Evolutionary conservation across 768 basidiomycete genomes (phyloP).

Genomic region (Hericium erinaceus): DNA sequence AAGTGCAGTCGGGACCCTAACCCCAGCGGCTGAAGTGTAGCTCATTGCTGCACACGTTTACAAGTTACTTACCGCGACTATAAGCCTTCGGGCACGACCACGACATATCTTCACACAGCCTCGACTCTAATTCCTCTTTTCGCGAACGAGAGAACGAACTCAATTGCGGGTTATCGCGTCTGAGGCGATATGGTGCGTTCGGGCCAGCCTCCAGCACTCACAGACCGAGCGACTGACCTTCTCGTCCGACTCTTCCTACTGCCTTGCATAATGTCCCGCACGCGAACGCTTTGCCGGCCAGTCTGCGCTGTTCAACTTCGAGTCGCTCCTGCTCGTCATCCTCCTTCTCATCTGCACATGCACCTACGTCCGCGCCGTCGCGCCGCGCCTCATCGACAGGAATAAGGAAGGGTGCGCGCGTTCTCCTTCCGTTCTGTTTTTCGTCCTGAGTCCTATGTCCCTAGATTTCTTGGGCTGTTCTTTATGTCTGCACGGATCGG

Average conservation of each 20-base stretch:
- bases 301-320: constrained; percentile 98
- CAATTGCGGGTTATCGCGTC: too few relatives aligned
- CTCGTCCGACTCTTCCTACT: not conserved
- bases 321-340: constrained; percentile 88
- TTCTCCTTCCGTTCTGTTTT: not conserved
- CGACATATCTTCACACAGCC: too few relatives aligned
- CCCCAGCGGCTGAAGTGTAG: too few relatives aligned
- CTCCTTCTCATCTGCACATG: constrained; percentile 94
- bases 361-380: constrained; percentile 87
- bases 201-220: not conserved
- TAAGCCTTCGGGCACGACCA: too few relatives aligned
- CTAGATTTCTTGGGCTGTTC: constrained; percentile 82
- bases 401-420: constrained; percentile 84
- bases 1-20: too few relatives aligned
- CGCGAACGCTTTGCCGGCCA: constrained; percentile 14
- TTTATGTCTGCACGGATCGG: constrained; percentile 97
- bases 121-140: too few relatives aligned
- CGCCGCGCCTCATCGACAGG: constrained; percentile 83
- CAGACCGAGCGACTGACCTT: not conserved
- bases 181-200: not conserved
- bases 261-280: too few relatives aligned
- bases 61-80: too few relatives aligned
- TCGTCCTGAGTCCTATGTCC: not conserved
- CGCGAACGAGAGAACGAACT: too few relatives aligned
- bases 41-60: too few relatives aligned